A percentile compares a stretch with the other conserved stretches of the same genome.
These are phyloP conservation scores for Viola odorata DNA, from an alignment of 345 rosid species.

Conservation along the genomic window DNA sequence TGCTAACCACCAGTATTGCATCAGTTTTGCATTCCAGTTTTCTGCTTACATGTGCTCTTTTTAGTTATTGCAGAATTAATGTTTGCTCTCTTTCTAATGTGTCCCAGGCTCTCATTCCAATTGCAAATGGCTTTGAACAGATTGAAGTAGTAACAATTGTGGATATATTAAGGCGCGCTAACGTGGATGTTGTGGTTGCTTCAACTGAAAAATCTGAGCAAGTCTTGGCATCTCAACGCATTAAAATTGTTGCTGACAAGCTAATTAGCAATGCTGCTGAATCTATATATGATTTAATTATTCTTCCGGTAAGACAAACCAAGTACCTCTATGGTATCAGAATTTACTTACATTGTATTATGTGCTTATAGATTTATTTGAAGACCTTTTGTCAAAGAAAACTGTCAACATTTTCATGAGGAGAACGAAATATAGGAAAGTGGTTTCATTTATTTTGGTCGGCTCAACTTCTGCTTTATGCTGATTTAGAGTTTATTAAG, in stretches of 20 bases:
- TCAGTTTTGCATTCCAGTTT: not conserved
- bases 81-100: slow-evolving; percentile 7
- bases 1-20: not conserved
- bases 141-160: slow-evolving; percentile 61
- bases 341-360: not conserved
- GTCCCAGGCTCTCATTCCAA: slow-evolving; percentile 70
- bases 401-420: too few relatives aligned
- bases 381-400: too few relatives aligned
- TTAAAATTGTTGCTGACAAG: slow-evolving; percentile 71
- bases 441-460: not conserved
- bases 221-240: slow-evolving; percentile 64
- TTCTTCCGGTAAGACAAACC: slow-evolving; percentile 68
- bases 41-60: not conserved
- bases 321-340: not conserved
- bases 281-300: slow-evolving; percentile 56
- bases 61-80: not conserved
- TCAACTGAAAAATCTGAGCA: slow-evolving; percentile 62
- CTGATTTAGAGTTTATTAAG: not conserved
- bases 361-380: too few relatives aligned
- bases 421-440: too few relatives aligned
- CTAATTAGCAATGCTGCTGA: slow-evolving; percentile 53
- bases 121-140: slow-evolving; percentile 83
- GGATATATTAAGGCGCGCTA: slow-evolving; percentile 79
- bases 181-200: slow-evolving; percentile 75
- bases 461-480: slow-evolving; percentile 1